Base-by-base conservation (phyloP, 768 basidiomycete genomes). In the Podaxis sp. region DNA sequence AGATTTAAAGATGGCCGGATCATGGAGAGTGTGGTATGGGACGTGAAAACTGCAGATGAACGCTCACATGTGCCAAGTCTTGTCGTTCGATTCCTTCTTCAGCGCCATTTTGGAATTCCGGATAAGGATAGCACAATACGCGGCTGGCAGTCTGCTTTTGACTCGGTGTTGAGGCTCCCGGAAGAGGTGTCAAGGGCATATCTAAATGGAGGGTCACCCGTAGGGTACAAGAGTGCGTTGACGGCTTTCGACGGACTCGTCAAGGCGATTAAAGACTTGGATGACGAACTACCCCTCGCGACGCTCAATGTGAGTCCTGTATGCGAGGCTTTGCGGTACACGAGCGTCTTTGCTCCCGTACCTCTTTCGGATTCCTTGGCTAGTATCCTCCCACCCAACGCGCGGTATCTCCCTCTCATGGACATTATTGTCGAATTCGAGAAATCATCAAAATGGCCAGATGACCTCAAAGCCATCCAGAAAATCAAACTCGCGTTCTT, bases 1-100 rank as follows among this genome's bases (percentile, higher is more conserved):
- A 84, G 95, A 40, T 99, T 99, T 79, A 95, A 98, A 72, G 95
- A 99, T 67, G 96, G 96, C 1, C 82, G 89, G 16, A 98, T 98
- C 63, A 69, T 83, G 4, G 94, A 98, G 72, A 93, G 90, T 65
- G 93, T 98, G n/a, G 95, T 98, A 2, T 99, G 97, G 97, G 90
- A 97, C 18, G 85, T 93, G 6, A 82, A 84, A 62, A 88, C 84
- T 2, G 80, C 82, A 0, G 93, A 96, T 55, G 92, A 94, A 62
- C 87, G 92, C 27, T 79, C 86, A 0, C 82, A 87, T 62, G 86
- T 98, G 28, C 93, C 94, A 0, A 75, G 78, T 13, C 79, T 83
- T 74, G 84, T 98, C 65, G 85, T 93, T 27, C 74, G 77, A 21
- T 87, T 95, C 73, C 73, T 98, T 42, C 80, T 99, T 9, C 68